phyloP scores from a whole-genome alignment of 1,284 basidiomycete genomes.

The Hemileia vastatrix region DNA sequence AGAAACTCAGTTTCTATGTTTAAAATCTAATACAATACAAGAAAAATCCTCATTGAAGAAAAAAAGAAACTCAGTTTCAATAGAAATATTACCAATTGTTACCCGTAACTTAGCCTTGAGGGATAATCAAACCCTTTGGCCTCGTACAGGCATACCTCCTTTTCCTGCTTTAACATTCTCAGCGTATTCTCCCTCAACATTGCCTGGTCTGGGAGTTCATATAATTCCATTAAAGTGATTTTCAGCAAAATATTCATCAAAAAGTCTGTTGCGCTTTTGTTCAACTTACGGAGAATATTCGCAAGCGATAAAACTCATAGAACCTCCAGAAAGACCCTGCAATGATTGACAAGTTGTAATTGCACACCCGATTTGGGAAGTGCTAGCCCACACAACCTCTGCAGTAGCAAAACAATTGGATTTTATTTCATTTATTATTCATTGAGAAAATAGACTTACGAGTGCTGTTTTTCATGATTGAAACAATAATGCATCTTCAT shows the following conservation, averaged over 20 bases:
- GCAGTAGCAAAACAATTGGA: neutral
- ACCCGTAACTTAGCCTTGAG: too few species aligned
- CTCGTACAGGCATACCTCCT: neutral
- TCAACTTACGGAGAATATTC: slow-evolving; percentile 23
- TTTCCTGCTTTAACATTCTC: neutral
- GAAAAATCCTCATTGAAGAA: neutral
- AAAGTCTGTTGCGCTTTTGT: too few species aligned
- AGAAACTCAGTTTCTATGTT: neutral
- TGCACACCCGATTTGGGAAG: slow-evolving; percentile 11
- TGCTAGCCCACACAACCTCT: slow-evolving; percentile 18
- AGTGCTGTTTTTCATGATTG: too few species aligned
- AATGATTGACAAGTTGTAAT: neutral
- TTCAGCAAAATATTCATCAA: too few species aligned
- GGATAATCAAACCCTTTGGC: neutral
- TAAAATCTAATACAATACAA: too few species aligned
- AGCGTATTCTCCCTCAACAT: slow-evolving; percentile 1
- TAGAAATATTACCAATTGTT: too few species aligned
- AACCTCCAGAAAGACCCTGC: slow-evolving; percentile 13
- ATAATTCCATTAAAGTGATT: too few species aligned
- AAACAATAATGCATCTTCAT: too few species aligned
- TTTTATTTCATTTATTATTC: neutral
- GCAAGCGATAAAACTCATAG: slow-evolving; percentile 17
- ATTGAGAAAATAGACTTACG: neutral
- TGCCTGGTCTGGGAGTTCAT: neutral
- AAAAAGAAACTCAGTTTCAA: neutral